Conservation (phyloP, 1,284 basidiomycete species). For the Amylostereum areolatum region DNA sequence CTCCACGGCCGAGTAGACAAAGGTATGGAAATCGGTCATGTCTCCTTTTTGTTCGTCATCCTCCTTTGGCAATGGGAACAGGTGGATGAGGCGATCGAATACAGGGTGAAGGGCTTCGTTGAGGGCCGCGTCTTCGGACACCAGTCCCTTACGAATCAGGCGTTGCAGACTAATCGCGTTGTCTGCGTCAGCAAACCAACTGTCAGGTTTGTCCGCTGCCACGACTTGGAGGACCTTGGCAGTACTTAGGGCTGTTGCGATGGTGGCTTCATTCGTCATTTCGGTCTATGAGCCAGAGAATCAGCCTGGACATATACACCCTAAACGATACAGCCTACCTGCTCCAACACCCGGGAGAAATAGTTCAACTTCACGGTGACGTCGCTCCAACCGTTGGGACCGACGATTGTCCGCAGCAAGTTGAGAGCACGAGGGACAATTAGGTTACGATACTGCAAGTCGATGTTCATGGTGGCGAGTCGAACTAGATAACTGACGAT, state of each 20-base stretch:
- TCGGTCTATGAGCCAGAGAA: constrained; percentile 59
- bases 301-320: no score
- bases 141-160: constrained; percentile 84
- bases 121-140: constrained; percentile 68
- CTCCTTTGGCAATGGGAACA: constrained; percentile 81
- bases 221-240: constrained; percentile 90
- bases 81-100: constrained; percentile 80
- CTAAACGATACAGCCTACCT: no score
- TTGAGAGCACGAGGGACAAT: constrained; percentile 75
- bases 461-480: constrained; percentile 72
- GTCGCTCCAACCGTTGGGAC: constrained; percentile 85
- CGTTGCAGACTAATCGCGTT: constrained; percentile 84
- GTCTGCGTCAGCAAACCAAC: constrained; percentile 62
- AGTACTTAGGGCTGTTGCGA: constrained; percentile 74
- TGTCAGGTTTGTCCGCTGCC: constrained; percentile 75
- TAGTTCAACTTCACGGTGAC: constrained; percentile 90
- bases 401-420: constrained; percentile 79
- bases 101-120: constrained; percentile 82
- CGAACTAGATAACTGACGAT: constrained; percentile 93
- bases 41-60: constrained; percentile 63
- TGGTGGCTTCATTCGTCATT: constrained; percentile 57
- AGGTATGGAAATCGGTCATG: constrained; percentile 73
- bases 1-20: constrained; percentile 71
- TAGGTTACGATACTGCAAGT: constrained; percentile 56
- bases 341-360: constrained; percentile 79